A percentile compares a stretch with the other conserved stretches of the same genome.
phyloP scores from a whole-genome alignment of 345 rosid species.

The Alliaria petiolata region DNA sequence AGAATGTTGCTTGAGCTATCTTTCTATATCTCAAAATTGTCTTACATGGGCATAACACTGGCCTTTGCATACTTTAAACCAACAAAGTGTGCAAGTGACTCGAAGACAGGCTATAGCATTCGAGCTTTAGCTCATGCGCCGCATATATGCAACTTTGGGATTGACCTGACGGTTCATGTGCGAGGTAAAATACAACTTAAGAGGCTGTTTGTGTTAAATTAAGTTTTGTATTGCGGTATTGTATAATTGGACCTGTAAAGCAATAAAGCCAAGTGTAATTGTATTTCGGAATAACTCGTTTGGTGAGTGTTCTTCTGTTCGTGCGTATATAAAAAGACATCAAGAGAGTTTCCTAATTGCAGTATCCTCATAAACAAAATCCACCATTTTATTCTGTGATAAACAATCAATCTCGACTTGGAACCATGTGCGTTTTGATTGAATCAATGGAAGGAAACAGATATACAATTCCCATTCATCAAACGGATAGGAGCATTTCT shows the following conservation, averaged over 20 bases:
- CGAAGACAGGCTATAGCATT: neutral
- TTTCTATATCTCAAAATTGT: neutral
- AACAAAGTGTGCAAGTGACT: neutral
- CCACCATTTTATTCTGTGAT: too few species aligned
- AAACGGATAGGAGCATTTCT: too few species aligned
- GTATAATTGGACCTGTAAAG: constrained; percentile 14
- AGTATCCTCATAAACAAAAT: too few species aligned
- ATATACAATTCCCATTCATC: too few species aligned
- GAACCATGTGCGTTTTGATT: too few species aligned
- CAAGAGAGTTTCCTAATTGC: too few species aligned
- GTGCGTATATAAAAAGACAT: too few species aligned
- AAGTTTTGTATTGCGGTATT: neutral
- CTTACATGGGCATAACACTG: neutral
- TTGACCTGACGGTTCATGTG: neutral
- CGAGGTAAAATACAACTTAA: constrained; percentile 2
- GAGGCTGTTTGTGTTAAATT: neutral
- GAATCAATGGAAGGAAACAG: too few species aligned
- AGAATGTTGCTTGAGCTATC: constrained; percentile 20
- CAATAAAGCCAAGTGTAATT: constrained; percentile 25
- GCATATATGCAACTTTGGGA: constrained; percentile 5
- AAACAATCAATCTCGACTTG: too few species aligned
- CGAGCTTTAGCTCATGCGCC: neutral
- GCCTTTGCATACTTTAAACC: neutral
- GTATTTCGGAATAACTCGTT: constrained; percentile 4
- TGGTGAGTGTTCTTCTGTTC: too few species aligned